Percentiles rank a stretch among this genome's conserved stretches.
Evolutionary conservation across 2,329 filamentous ascomycete genomes (phyloP).

Genomic region (Pseudomassariella vexata): DNA sequence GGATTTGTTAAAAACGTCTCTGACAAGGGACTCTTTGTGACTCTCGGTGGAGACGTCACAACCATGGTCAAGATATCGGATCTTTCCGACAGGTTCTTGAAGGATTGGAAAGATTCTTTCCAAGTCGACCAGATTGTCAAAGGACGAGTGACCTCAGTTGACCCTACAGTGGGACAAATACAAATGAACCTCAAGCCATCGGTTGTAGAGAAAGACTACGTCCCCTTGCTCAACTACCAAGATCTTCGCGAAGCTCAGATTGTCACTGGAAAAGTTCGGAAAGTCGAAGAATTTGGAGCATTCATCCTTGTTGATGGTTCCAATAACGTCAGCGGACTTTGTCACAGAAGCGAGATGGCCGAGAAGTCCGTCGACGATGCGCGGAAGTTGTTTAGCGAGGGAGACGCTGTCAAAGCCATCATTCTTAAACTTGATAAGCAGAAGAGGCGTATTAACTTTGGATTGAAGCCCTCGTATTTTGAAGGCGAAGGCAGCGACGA

Average conservation of each 20-base stretch:
- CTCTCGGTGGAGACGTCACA: constrained; percentile 73
- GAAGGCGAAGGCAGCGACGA: constrained; percentile 52
- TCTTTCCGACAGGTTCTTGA: constrained; percentile 83
- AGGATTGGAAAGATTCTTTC: constrained; percentile 91
- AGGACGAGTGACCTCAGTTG: constrained; percentile 72
- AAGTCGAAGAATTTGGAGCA: constrained; percentile 90
- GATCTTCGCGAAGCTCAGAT: constrained; percentile 76
- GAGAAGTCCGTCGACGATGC: constrained; percentile 77
- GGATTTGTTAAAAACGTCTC: constrained; percentile 90
- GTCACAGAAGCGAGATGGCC: constrained; percentile 88
- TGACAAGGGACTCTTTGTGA: constrained; percentile 84
- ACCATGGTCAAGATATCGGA: constrained; percentile 82
- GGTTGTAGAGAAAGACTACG: constrained; percentile 72
- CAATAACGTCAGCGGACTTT: constrained; percentile 83
- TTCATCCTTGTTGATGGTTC: constrained; percentile 89
- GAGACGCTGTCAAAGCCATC: constrained; percentile 89
- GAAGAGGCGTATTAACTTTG: constrained; percentile 78
- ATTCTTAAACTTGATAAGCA: constrained; percentile 71
- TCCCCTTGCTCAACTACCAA: constrained; percentile 64
- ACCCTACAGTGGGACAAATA: constrained; percentile 62
- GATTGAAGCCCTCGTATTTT: constrained; percentile 90
- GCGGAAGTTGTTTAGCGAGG: constrained; percentile 82
- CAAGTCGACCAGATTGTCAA: constrained; percentile 86
- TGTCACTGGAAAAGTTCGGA: constrained; percentile 84
- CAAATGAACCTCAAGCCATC: constrained; percentile 87